A percentile compares a stretch with the other conserved stretches of the same genome.
Conservation (phyloP, 1,284 basidiomycete species). For the Polyporus tsugae region DNA sequence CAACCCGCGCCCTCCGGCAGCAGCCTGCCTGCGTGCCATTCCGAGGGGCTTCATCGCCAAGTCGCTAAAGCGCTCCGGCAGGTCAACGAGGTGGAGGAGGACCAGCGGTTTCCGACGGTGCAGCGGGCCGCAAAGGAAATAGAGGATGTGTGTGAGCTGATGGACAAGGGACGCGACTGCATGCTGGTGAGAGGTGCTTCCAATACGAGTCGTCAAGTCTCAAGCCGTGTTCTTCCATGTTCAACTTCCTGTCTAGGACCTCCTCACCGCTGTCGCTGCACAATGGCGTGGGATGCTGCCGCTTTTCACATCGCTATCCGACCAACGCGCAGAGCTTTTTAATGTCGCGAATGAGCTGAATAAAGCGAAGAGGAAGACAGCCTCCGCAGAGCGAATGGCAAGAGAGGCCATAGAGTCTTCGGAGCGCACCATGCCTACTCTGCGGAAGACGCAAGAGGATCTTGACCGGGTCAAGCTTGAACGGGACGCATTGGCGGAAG, state of each 20-base stretch:
- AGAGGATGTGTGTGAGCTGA: slow-evolving; percentile 24
- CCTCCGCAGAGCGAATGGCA: slow-evolving; percentile 14
- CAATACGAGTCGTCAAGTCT: background rate
- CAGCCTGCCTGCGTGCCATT: slow-evolving; percentile 11
- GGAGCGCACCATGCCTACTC: slow-evolving; percentile 12
- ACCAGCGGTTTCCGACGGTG: slow-evolving; percentile 25
- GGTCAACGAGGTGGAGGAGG: slow-evolving; percentile 10
- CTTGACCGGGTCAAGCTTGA: slow-evolving; percentile 10
- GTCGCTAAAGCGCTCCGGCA: slow-evolving; percentile 15
- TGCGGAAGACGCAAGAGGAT: slow-evolving; percentile 13
- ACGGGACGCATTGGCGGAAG: background rate
- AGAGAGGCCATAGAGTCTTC: slow-evolving; percentile 17
- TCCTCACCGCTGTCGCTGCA: slow-evolving; percentile 22
- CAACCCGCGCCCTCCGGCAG: background rate
- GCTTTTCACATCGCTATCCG: slow-evolving; percentile 9
- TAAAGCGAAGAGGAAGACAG: background rate
- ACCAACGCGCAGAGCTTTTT: slow-evolving; percentile 14
- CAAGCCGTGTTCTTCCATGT: background rate
- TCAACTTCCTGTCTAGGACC: slow-evolving; percentile 11
- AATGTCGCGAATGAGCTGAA: slow-evolving; percentile 1
- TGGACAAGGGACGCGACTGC: slow-evolving; percentile 19
- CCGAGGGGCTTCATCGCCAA: slow-evolving; percentile 18
- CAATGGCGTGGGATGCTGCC: slow-evolving; percentile 30
- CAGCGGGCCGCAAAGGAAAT: slow-evolving; percentile 25
- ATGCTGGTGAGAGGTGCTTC: slow-evolving; percentile 17